Evolutionary conservation across 2,329 filamentous ascomycete genomes (phyloP).

Genomic region (Nectriaceae sp.): DNA sequence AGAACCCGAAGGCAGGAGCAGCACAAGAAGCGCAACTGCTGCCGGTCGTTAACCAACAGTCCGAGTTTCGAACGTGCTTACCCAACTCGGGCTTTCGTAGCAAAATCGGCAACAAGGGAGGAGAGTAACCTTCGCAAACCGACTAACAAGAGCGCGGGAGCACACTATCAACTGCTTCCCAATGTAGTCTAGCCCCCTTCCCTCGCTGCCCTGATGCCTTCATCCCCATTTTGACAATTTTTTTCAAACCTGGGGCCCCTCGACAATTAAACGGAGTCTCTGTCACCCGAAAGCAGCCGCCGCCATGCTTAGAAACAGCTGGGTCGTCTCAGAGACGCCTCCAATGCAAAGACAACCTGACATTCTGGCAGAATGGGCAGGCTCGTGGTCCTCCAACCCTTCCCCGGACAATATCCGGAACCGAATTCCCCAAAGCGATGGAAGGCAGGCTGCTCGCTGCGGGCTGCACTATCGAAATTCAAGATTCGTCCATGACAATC

Average conservation of each 20-base stretch:
- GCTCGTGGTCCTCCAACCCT: slow-evolving; percentile 11
- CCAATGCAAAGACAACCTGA: slow-evolving; percentile 1
- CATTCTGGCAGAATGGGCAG: slow-evolving; percentile 7
- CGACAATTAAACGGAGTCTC: slow-evolving; percentile 14
- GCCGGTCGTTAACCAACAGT: too few relatives aligned
- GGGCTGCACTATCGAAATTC: slow-evolving; percentile 6
- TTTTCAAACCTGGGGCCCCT: slow-evolving; percentile 6
- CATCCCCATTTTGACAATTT: slow-evolving; percentile 11
- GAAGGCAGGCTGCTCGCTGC: slow-evolving; percentile 7
- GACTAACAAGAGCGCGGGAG: too few relatives aligned
- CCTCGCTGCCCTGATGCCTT: neutral
- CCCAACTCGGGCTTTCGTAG: too few relatives aligned
- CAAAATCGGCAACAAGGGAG: too few relatives aligned
- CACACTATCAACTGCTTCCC: neutral
- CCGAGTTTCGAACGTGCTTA: too few relatives aligned
- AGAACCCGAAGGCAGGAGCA: too few relatives aligned
- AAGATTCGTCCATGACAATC: slow-evolving; percentile 5
- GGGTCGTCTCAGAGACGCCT: slow-evolving; percentile 3
- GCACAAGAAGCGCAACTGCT: too few relatives aligned
- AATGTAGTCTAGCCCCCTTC: neutral
- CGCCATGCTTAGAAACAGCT: slow-evolving; percentile 8
- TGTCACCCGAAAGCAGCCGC: slow-evolving; percentile 13
- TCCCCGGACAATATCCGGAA: slow-evolving; percentile 22
- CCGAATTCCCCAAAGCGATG: slow-evolving; percentile 3
- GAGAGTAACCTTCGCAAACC: too few relatives aligned